Conservation (phyloP, 148 eudicot genomes). For the Fagopyrum homotropicum region DNA sequence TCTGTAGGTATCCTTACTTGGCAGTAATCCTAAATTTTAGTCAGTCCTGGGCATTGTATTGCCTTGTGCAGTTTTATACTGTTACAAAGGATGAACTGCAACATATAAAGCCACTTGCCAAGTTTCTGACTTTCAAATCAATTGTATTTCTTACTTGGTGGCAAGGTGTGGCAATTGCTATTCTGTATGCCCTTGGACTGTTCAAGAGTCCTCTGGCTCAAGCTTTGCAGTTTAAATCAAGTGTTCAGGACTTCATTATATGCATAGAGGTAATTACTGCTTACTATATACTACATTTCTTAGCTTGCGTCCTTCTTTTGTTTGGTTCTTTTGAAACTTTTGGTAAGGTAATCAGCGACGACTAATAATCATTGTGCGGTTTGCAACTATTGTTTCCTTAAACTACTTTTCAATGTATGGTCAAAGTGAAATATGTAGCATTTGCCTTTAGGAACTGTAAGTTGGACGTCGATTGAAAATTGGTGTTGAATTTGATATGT, state of each 20-base stretch:
- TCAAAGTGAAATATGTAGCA: background rate
- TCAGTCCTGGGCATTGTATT: constrained; percentile 98
- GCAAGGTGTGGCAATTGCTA: constrained; percentile 96
- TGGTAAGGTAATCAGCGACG: background rate
- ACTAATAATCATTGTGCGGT: background rate
- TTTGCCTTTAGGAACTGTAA: background rate
- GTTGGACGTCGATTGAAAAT: background rate
- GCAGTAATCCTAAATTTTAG: constrained; percentile 93
- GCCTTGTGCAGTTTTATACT: constrained; percentile 82
- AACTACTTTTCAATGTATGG: background rate
- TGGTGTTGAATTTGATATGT: background rate
- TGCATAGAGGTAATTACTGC: constrained; percentile 83
- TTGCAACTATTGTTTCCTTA: background rate
- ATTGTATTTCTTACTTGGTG: constrained; percentile 99
- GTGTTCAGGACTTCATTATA: constrained; percentile 91
- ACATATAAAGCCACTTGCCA: constrained; percentile 82
- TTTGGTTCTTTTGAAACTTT: background rate
- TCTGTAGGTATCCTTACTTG: constrained; percentile 83
- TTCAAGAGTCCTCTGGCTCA: constrained; percentile 91
- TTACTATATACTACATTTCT: background rate
- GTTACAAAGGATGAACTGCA: constrained; percentile 82
- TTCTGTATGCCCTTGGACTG: constrained; percentile 68
- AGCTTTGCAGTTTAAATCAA: constrained; percentile 83
- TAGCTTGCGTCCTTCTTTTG: background rate
- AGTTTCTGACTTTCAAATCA: constrained; percentile 93